Conservation (phyloP, 1,139 yeast species). For the Suhomyces bribrorum region DNA sequence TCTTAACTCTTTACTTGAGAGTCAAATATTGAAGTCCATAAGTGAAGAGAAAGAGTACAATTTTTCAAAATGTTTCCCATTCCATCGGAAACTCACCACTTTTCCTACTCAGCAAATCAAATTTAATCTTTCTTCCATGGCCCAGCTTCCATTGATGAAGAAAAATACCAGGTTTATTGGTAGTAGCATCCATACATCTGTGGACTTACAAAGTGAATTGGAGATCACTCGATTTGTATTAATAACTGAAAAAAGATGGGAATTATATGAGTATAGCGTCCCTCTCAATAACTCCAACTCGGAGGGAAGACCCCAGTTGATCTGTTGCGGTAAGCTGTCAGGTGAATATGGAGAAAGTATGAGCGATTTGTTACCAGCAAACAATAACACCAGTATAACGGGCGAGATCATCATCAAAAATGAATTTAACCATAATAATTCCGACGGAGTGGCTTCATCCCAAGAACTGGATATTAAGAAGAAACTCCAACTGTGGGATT, state of each 20-base stretch:
- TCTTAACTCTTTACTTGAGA: constrained; percentile 19
- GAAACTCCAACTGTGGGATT: constrained; percentile 57
- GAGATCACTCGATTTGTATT: constrained; percentile 64
- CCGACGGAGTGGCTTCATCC: constrained; percentile 14
- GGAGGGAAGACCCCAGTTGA: constrained; percentile 51
- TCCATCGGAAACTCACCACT: constrained; percentile 66
- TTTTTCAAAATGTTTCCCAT: constrained; percentile 81
- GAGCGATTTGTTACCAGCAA: constrained; percentile 32
- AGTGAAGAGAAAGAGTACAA: constrained; percentile 58
- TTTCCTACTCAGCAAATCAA: constrained; percentile 63
- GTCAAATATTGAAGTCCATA: constrained; percentile 25
- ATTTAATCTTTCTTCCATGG: constrained; percentile 37
- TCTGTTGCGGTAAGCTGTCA: constrained; percentile 66
- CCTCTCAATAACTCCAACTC: constrained; percentile 23
- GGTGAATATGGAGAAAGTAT: constrained; percentile 64
- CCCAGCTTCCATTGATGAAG: constrained; percentile 34
- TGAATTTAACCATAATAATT: constrained; percentile 32
- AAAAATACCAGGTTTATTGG: constrained; percentile 49
- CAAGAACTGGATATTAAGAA: constrained; percentile 25
- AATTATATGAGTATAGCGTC: constrained; percentile 54
- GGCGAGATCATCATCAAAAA: constrained; percentile 34
- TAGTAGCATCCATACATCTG: constrained; percentile 58
- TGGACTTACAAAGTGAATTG: constrained; percentile 34
- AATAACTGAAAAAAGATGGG: constrained; percentile 70
- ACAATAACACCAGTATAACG: constrained; percentile 17